phyloP scores from a whole-genome alignment of 1,284 basidiomycete species.

The Neolentinus lepideus region DNA sequence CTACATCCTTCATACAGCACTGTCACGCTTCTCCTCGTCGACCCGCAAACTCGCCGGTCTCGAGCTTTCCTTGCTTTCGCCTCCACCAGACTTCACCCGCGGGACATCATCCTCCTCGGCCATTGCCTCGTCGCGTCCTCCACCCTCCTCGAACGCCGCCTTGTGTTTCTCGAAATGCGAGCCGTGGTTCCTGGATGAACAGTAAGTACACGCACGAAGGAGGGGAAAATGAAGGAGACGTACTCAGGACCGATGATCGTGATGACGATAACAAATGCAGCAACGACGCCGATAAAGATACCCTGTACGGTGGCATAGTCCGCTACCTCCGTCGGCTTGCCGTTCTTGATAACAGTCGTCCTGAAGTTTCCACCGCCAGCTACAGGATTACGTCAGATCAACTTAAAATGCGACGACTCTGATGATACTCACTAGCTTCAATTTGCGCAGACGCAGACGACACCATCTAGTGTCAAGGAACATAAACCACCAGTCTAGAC shows the following conservation, averaged over 20 bases:
- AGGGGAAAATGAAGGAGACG: conserved; percentile 18
- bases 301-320: conserved; percentile 87
- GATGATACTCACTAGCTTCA: conserved; percentile 61
- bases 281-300: conserved; percentile 77
- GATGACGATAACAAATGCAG: conserved; percentile 60
- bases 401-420: conserved; percentile 6
- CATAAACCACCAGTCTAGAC: background rate
- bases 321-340: conserved; percentile 41
- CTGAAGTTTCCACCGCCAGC: conserved; percentile 55
- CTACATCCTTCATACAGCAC: background rate
- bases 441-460: conserved; percentile 87
- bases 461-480: conserved; percentile 52
- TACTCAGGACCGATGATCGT: conserved; percentile 71
- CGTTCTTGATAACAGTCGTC: conserved; percentile 43
- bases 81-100: too few species aligned
- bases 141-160: conserved; percentile 74
- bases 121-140: conserved; percentile 36
- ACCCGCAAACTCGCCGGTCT: conserved; percentile 12
- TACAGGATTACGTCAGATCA: conserved; percentile 17
- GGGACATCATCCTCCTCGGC: conserved; percentile 14
- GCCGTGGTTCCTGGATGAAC: conserved; percentile 55
- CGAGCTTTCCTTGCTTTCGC: conserved; percentile 3
- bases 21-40: conserved; percentile 12
- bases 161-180: conserved; percentile 81
- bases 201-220: background rate